Evolutionary conservation across 768 basidiomycete species (phyloP).

Genomic region (Kwoniella europaea): DNA sequence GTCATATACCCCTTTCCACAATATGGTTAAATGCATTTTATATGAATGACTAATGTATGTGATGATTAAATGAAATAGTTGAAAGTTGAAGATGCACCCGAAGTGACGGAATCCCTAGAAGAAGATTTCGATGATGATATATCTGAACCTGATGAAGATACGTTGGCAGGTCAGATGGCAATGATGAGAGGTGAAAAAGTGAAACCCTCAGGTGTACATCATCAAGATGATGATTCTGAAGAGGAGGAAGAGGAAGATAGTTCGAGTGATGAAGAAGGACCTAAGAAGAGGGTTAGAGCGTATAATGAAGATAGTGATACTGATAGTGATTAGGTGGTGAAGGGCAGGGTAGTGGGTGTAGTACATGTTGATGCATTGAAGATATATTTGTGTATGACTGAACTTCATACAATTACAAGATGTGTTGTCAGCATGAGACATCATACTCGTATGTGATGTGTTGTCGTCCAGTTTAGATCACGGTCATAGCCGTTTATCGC

Average conservation of each 20-base stretch:
- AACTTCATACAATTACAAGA: neutral
- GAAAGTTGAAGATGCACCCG: conserved; percentile 76
- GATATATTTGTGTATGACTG: neutral
- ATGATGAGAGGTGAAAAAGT: conserved; percentile 87
- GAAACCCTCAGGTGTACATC: conserved; percentile 74
- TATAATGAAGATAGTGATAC: conserved; percentile 50
- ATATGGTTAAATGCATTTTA: neutral
- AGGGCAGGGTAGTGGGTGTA: neutral
- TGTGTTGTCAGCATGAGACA: too few species aligned
- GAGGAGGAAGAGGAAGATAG: conserved; percentile 63
- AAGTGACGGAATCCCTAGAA: conserved; percentile 59
- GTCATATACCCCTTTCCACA: conserved; percentile 51
- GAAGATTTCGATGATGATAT: conserved; percentile 87
- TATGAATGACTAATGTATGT: neutral
- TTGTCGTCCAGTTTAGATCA: too few species aligned
- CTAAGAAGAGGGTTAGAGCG: conserved; percentile 40
- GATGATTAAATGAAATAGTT: conserved; percentile 63
- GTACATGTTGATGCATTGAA: conserved; percentile 4
- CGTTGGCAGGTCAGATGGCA: conserved; percentile 96
- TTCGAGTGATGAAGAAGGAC: conserved; percentile 54
- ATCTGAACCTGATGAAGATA: conserved; percentile 96
- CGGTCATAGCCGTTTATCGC: neutral
- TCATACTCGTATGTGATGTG: too few species aligned
- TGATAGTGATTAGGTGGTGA: conserved; percentile 36
- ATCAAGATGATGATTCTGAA: conserved; percentile 64